These are phyloP conservation scores for Ostreobium quekettii DNA, from an alignment of 139 green algal genomes.

Conservation along the genomic window DNA sequence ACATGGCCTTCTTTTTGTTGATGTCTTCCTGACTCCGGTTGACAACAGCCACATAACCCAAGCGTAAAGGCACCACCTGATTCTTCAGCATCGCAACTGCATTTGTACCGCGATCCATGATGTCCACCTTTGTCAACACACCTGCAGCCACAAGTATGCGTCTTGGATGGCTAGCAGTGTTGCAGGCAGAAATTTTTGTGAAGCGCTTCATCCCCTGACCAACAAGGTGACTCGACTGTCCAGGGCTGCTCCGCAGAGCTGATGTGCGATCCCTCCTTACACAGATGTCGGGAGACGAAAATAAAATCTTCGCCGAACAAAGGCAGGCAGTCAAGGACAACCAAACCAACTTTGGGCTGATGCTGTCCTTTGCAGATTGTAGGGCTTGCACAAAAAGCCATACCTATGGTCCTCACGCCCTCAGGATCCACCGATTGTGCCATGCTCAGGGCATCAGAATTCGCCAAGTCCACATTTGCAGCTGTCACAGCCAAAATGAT, in stretches of 20 bases:
- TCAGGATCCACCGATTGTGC: slow-evolving; percentile 67
- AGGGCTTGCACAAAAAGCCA: too few relatives aligned
- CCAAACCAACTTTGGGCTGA: too few relatives aligned
- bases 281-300: too few relatives aligned
- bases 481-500: slow-evolving; percentile 81
- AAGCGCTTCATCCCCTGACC: too few relatives aligned
- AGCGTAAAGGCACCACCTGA: slow-evolving; percentile 76
- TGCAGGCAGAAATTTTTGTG: too few relatives aligned
- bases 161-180: too few relatives aligned
- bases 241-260: too few relatives aligned
- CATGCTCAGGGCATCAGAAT: slow-evolving; percentile 73
- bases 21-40: slow-evolving; percentile 83
- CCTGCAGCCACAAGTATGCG: slow-evolving; percentile 30
- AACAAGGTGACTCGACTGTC: too few relatives aligned
- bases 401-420: slow-evolving; percentile 56
- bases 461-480: slow-evolving; percentile 77
- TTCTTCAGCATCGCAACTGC: slow-evolving; percentile 69
- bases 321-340: too few relatives aligned
- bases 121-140: slow-evolving; percentile 80
- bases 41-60: slow-evolving; percentile 89
- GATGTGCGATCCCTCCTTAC: too few relatives aligned
- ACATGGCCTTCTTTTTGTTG: slow-evolving; percentile 39
- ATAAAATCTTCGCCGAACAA: too few relatives aligned
- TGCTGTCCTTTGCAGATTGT: too few relatives aligned
- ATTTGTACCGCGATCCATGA: slow-evolving; percentile 83